phyloP scores from a whole-genome alignment of 2,329 filamentous ascomycete genomes.

The Apiospora koreana region DNA sequence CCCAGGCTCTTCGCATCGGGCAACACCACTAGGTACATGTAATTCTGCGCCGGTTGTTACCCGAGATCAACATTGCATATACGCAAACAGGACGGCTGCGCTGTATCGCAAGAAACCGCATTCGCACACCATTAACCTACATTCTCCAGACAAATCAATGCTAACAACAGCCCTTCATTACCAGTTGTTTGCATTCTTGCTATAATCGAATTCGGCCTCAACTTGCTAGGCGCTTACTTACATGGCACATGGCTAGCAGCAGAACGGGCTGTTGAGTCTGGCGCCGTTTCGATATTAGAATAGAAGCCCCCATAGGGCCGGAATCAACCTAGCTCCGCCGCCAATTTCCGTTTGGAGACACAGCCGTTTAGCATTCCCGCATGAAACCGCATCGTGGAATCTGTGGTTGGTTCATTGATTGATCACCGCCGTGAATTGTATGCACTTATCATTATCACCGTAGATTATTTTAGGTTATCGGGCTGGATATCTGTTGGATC shows the following conservation, averaged over 20 bases:
- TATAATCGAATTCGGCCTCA: background rate
- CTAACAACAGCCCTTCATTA: background rate
- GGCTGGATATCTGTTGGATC: background rate
- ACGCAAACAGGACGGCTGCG: background rate
- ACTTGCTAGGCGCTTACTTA: background rate
- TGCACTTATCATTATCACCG: background rate
- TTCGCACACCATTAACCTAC: background rate
- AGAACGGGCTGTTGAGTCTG: background rate
- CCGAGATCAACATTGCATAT: background rate
- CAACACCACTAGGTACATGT: background rate
- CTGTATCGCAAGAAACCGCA: background rate
- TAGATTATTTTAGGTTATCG: background rate
- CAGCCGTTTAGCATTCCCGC: background rate
- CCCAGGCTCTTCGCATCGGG: background rate
- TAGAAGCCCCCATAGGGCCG: background rate
- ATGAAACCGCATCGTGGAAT: slow-evolving; percentile 5
- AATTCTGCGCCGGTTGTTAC: background rate
- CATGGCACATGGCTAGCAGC: background rate
- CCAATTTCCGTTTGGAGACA: slow-evolving; percentile 1
- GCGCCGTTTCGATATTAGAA: background rate
- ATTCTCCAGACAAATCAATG: background rate
- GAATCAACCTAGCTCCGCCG: background rate
- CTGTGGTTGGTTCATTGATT: background rate
- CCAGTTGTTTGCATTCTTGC: background rate
- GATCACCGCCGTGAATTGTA: background rate